A percentile compares a stretch with the other conserved stretches of the same genome.
Evolutionary conservation across 23 red algal genomes (phyloP).

Genomic region (Chondrus crispus): DNA sequence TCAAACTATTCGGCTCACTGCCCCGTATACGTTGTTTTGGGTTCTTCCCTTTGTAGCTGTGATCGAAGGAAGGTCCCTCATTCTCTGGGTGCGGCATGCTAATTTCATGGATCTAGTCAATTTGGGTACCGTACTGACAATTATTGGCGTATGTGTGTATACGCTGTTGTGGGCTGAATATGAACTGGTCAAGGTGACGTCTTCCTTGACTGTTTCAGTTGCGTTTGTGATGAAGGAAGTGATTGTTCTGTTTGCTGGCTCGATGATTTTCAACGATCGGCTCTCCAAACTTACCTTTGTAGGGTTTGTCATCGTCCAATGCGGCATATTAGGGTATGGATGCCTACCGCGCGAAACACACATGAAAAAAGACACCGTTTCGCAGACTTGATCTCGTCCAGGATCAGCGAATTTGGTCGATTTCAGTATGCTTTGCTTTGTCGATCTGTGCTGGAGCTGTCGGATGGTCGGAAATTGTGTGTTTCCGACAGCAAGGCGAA

Average conservation of each 20-base stretch:
- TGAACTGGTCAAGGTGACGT: slow-evolving; percentile 75
- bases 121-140: slow-evolving; percentile 1
- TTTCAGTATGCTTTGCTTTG: too few species aligned
- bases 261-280: slow-evolving; percentile 68
- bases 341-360: too few species aligned
- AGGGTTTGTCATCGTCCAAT: slow-evolving; percentile 70
- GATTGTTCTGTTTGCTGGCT: slow-evolving; percentile 66
- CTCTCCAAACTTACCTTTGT: slow-evolving; percentile 23
- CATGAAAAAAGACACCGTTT: not conserved
- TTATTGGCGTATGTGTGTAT: slow-evolving; percentile 74
- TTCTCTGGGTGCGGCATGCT: slow-evolving; percentile 1
- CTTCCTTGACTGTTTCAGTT: slow-evolving; percentile 80
- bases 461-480: too few species aligned
- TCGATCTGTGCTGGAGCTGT: too few species aligned
- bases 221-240: slow-evolving; percentile 86
- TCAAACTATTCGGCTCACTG: slow-evolving; percentile 18
- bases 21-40: slow-evolving; percentile 70
- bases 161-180: slow-evolving; percentile 84
- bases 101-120: not conserved
- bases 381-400: too few species aligned
- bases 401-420: too few species aligned
- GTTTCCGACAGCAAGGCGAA: too few species aligned
- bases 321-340: slow-evolving; percentile 46
- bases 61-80: slow-evolving; percentile 47
- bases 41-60: slow-evolving; percentile 63